Evolutionary conservation across 495 filamentous ascomycete species (phyloP).

Genomic region (Hyaloscypha bicolor): DNA sequence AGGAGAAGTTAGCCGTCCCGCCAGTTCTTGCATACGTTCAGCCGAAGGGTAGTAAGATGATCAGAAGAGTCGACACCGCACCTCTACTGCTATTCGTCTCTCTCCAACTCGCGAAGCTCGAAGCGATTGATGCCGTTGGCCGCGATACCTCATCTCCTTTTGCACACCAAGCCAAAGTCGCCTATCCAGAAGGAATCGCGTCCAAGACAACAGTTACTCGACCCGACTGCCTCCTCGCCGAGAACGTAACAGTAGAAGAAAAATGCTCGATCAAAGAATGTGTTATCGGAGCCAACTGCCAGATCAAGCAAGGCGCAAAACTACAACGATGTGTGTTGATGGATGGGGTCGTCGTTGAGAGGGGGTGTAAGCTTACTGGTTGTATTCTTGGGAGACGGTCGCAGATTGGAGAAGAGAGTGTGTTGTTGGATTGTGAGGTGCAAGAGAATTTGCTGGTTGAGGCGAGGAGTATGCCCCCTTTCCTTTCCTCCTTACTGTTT

Average conservation of each 20-base stretch:
- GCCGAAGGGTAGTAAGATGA: slow-evolving; percentile 47
- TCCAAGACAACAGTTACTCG: slow-evolving; percentile 74
- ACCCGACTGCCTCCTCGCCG: slow-evolving; percentile 74
- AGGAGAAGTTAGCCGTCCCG: slow-evolving; percentile 49
- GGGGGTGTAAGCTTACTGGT: slow-evolving; percentile 73
- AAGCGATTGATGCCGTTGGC: slow-evolving; percentile 66
- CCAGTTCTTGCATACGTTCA: slow-evolving; percentile 81
- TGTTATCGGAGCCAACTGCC: slow-evolving; percentile 83
- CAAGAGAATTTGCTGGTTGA: slow-evolving; percentile 84
- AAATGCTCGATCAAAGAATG: slow-evolving; percentile 85
- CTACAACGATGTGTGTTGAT: slow-evolving; percentile 83
- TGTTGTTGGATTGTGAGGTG: slow-evolving; percentile 84
- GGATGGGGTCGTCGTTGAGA: slow-evolving; percentile 83
- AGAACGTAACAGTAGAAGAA: slow-evolving; percentile 83
- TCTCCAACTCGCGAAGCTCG: slow-evolving; percentile 78
- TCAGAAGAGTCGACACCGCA: slow-evolving; percentile 86
- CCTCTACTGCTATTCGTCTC: slow-evolving; percentile 78
- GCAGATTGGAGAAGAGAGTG: slow-evolving; percentile 73
- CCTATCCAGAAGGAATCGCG: slow-evolving; percentile 75
- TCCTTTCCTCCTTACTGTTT: background rate
- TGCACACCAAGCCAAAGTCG: slow-evolving; percentile 76
- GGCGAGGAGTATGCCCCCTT: slow-evolving; percentile 61
- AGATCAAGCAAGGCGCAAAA: slow-evolving; percentile 78
- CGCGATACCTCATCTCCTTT: slow-evolving; percentile 63
- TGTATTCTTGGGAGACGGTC: slow-evolving; percentile 79